Base-by-base conservation (phyloP, 2,329 filamentous ascomycete genomes). In the Monilinia laxa region DNA sequence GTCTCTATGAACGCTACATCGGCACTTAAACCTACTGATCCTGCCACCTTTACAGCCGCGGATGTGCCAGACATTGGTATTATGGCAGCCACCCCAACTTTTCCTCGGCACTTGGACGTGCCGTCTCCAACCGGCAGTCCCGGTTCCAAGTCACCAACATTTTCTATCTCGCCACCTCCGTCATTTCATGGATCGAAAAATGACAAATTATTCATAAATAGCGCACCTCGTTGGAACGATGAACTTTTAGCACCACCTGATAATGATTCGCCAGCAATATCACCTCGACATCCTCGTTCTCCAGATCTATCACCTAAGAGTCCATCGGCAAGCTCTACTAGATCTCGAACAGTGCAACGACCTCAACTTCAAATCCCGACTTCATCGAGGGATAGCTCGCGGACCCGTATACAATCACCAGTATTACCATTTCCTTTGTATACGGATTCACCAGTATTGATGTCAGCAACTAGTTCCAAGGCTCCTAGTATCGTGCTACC, bases 201-300 rank as follows among this genome's bases (percentile, higher is more conserved):
- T 4, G 75, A 75, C 57, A 74, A 71, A 57, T 54, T 71, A 20
- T 81, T 77, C 55, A 77, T 77, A 59, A 66, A 62, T 18, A 69
- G 68, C 23, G 71, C 69, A 42, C 73, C 70, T 45, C 70, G 66
- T 28, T 75, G 72, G 49, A 76, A 77, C 18, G 74, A 80, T 35
- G 75, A 79, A 62, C 77, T 80, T 23, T 76, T 85, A 55, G 79
- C 80, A 18, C 80, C 79, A 11, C 77, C 79, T 3, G 78, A 77
- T 7, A 77, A 77, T 59, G 73, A 73, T 10, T 79, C 80, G 59
- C 73, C 76, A 18, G 77, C 45, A 40, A 31, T 5, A n/a, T 65
- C 63, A 25, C 55, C 63, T 12, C 45, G 54, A 20, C 72, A 53
- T 35, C 57, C 55, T n/a, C 54, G 31, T 25, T 53, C 63, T n/a